A percentile compares a stretch with the other conserved stretches of the same genome.
phyloP scores from a whole-genome alignment of 306 rosid genomes.

The Oemleria cerasiformis region DNA sequence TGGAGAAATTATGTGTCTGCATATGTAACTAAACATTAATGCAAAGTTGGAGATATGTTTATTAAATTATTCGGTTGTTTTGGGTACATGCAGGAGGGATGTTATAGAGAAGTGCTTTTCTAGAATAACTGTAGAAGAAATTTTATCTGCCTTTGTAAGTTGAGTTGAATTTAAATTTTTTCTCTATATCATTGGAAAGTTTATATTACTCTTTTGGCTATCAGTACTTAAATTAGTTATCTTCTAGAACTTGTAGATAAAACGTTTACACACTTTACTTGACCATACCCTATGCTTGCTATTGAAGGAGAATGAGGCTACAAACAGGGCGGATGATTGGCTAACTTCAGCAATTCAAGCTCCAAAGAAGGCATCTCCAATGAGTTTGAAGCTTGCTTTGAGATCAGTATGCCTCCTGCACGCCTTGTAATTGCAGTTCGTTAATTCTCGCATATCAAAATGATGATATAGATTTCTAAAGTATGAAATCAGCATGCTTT shows the following conservation, averaged over 20 bases:
- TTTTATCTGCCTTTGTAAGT: constrained; percentile 77
- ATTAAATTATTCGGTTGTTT: constrained; percentile 16
- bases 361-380: constrained; percentile 76
- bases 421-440: background rate
- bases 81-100: constrained; percentile 58
- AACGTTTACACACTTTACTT: constrained; percentile 12
- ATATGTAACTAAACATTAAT: too few relatives aligned
- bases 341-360: constrained; percentile 54
- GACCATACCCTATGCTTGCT: constrained; percentile 23
- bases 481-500: too few relatives aligned
- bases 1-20: too few relatives aligned
- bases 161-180: constrained; percentile 5
- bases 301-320: constrained; percentile 61
- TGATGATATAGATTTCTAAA: background rate
- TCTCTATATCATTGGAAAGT: background rate
- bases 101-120: constrained; percentile 84
- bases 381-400: constrained; percentile 69
- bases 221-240: background rate
- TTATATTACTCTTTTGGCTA: background rate
- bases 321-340: constrained; percentile 50
- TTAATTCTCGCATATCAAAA: background rate
- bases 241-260: constrained; percentile 11
- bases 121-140: constrained; percentile 63
- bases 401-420: constrained; percentile 56
- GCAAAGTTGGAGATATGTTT: background rate